Conservation (phyloP, 192 early-diverging fungal species). For the Chytriomyces sp. region DNA sequence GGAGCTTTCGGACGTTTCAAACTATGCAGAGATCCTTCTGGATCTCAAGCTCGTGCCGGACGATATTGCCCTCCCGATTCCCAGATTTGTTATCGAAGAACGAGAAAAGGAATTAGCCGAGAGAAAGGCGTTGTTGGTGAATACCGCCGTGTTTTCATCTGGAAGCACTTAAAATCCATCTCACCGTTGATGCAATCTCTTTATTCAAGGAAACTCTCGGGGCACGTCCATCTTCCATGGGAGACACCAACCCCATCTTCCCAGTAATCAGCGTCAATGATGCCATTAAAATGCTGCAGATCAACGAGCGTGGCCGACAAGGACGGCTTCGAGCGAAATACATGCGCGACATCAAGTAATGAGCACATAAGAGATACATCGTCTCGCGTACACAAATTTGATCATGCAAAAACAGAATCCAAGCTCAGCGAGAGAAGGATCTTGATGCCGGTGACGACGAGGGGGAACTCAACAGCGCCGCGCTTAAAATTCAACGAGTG, state of each 20-base stretch:
- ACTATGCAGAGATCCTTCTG: slow-evolving; percentile 57
- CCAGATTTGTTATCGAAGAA: slow-evolving; percentile 60
- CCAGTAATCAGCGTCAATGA: slow-evolving; percentile 52
- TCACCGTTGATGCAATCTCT: no score
- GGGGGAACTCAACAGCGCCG: slow-evolving; percentile 55
- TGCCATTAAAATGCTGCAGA: slow-evolving; percentile 62
- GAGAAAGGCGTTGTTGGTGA: slow-evolving; percentile 43
- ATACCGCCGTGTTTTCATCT: no score
- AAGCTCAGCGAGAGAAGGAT: slow-evolving; percentile 62
- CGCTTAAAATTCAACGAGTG: slow-evolving; percentile 60
- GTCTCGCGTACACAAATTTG: not conserved
- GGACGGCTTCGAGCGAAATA: slow-evolving; percentile 64
- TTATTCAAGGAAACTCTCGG: slow-evolving; percentile 46
- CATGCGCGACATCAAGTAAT: slow-evolving; percentile 63
- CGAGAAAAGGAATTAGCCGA: slow-evolving; percentile 40
- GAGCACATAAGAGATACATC: slow-evolving; percentile 5
- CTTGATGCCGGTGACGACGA: slow-evolving; percentile 61
- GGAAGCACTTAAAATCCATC: no score
- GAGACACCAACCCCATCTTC: slow-evolving; percentile 49
- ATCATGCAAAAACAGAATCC: slow-evolving; percentile 42
- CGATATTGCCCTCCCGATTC: slow-evolving; percentile 55
- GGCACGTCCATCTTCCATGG: slow-evolving; percentile 54
- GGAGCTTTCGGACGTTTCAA: slow-evolving; percentile 56
- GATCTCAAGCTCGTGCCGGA: slow-evolving; percentile 66
- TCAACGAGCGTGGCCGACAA: slow-evolving; percentile 64